These are phyloP conservation scores for Catunica adiposa DNA, from an alignment of 2,329 filamentous ascomycete species.

Conservation along the genomic window DNA sequence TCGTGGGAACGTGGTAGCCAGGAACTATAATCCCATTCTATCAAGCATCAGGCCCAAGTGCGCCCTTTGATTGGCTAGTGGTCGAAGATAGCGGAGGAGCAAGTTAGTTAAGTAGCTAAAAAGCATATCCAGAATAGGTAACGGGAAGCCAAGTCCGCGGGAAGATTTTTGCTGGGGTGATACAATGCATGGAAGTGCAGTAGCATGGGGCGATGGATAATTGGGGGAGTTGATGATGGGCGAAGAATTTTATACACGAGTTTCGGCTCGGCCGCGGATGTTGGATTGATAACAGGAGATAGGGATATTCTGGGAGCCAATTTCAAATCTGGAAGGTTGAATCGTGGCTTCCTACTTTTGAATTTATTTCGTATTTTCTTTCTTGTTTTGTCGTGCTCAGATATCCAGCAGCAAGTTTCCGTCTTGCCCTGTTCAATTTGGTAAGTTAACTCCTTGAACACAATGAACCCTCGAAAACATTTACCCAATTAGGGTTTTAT, in stretches of 20 bases:
- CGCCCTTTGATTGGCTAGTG: neutral
- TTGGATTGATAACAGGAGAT: neutral
- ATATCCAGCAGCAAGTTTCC: neutral
- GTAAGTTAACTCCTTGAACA: too few species aligned
- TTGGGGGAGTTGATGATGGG: neutral
- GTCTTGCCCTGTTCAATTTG: too few species aligned
- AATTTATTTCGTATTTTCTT: neutral
- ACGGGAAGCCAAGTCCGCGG: neutral
- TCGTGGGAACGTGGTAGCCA: neutral
- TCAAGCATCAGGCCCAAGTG: neutral
- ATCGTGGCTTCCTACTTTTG: neutral
- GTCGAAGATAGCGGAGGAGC: neutral
- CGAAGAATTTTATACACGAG: neutral
- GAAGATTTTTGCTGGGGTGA: neutral
- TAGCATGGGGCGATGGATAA: neutral
- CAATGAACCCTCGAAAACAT: too few species aligned
- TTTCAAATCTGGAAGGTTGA: too few species aligned
- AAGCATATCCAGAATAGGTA: neutral
- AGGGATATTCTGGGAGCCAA: too few species aligned
- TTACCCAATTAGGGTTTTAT: neutral
- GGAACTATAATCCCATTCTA: neutral
- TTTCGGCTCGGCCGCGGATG: neutral
- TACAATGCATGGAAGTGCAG: neutral
- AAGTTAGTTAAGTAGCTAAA: neutral
- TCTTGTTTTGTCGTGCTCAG: neutral